Conservation (phyloP, 495 filamentous ascomycete species). For the Podospora conica region DNA sequence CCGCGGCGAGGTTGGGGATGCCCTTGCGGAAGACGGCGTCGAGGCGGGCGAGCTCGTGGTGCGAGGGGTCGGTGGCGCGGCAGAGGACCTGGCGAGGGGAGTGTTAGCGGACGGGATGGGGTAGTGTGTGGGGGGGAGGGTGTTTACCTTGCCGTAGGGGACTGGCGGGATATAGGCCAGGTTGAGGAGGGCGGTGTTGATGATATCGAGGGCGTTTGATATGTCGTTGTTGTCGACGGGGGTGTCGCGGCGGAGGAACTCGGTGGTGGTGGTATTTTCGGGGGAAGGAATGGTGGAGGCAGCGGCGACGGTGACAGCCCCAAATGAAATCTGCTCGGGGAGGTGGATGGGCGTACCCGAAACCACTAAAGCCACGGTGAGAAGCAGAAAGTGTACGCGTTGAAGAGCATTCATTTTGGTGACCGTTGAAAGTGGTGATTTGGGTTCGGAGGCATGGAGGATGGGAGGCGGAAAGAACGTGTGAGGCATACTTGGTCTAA, state of each 20-base stretch:
- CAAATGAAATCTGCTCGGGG: too few species aligned
- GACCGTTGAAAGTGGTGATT: too few species aligned
- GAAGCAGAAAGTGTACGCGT: neutral
- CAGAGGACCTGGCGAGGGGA: neutral
- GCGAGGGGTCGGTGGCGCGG: neutral
- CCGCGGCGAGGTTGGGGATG: neutral
- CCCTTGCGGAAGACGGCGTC: neutral
- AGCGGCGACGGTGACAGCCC: too few species aligned
- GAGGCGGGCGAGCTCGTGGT: neutral
- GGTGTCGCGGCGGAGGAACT: neutral
- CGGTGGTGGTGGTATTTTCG: neutral
- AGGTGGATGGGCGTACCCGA: neutral
- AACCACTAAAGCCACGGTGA: neutral
- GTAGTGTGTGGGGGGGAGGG: too few species aligned
- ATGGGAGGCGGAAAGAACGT: neutral
- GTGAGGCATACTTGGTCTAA: too few species aligned
- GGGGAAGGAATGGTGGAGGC: neutral
- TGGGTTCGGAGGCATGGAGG: too few species aligned
- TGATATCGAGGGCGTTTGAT: neutral
- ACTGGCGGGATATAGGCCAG: neutral
- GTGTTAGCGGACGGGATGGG: neutral
- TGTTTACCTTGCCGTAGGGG: neutral
- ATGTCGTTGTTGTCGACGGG: neutral
- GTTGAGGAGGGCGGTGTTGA: neutral
- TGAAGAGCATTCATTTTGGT: neutral